Conservation (phyloP, 2,329 filamentous ascomycete genomes). For the Epichloe amarillans region DNA sequence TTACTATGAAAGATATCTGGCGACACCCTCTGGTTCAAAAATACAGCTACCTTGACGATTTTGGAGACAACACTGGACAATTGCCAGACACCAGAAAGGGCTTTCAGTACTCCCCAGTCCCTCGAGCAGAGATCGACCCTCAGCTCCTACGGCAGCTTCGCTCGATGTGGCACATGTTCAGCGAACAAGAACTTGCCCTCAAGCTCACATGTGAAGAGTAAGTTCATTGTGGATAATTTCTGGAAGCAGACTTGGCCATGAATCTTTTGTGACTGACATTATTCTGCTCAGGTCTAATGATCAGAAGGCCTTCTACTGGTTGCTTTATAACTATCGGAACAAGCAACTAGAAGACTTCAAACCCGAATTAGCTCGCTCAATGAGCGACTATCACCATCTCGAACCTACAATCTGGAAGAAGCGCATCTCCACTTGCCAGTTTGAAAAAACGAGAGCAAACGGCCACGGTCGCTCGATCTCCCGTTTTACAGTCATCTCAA, state of each 20-base stretch:
- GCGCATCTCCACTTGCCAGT: conserved; percentile 48
- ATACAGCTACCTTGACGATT: conserved; percentile 63
- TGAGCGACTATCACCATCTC: conserved; percentile 82
- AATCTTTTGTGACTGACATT: conserved; percentile 14
- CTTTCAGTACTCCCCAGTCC: conserved; percentile 43
- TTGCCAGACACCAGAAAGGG: conserved; percentile 47
- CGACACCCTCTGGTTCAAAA: conserved; percentile 73
- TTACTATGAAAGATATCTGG: conserved; percentile 74
- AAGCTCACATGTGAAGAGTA: conserved; percentile 55
- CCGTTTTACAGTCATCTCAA: conserved; percentile 53
- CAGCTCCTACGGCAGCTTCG: conserved; percentile 77
- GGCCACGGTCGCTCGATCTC: conserved; percentile 42
- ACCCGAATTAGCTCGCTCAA: conserved; percentile 65
- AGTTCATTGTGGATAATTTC: conserved; percentile 18
- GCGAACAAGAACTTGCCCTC: conserved; percentile 55
- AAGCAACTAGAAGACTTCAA: conserved; percentile 81
- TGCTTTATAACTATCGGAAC: conserved; percentile 70
- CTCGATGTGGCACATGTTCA: conserved; percentile 81
- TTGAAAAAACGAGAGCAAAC: conserved; percentile 31
- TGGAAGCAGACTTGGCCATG: not conserved
- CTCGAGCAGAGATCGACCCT: conserved; percentile 57
- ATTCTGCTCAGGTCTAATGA: conserved; percentile 55
- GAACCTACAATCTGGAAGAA: conserved; percentile 44
- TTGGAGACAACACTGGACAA: conserved; percentile 40
- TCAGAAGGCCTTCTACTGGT: conserved; percentile 85